Base-by-base conservation (phyloP, 495 filamentous ascomycete genomes). In the Annulohypoxylon stygium region DNA sequence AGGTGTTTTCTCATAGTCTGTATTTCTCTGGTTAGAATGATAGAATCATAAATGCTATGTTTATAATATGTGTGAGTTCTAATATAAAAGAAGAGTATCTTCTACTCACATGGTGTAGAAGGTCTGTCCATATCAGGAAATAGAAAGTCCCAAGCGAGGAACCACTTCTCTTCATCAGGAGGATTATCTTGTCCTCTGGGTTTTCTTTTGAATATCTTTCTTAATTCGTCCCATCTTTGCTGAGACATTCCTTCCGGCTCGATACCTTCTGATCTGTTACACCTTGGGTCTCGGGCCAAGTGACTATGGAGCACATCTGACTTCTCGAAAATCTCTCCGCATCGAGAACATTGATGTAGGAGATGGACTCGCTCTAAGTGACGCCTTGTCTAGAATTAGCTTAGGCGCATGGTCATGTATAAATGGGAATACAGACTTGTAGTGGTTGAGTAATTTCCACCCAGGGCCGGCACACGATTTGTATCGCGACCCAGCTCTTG, bases 91-190 rank as follows among this genome's bases (percentile, higher is more conserved):
- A 48, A 34, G 26, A 11, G 16, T 16, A 18, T 26, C 63, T 48
- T 23, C 2, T n/a, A 54, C 65, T 61, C 25, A 68, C 65, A 68
- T n/a, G 65, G 43, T 16, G 55, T 34, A 8, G 57, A 43, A 4
- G 65, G 65, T 14, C 65, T 68, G 0, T 41, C 16, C 8, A 20
- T 30, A 11, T 23, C 51, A 4, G 67, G 67, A 25, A 70, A 70
- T 25, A 70, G 18, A 0, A 11, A 16, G 18, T 65, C 68, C 54
- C 61, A 70, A 36, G 33, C 53, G 43, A 30, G 53, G 30, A 70
- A 59, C 68, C 61, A 70, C 33, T 54, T 33, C 14, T 70, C 68
- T 20, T 43, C 68, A 45, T 65, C 61, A 14, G 59, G 59, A 30
- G 39, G 20, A 1, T 51, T 53, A 50, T 18, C 14, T 3, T 33